These are phyloP conservation scores for Neolecta irregularis DNA, from an alignment of 1,139 yeast genomes.

Conservation along the genomic window DNA sequence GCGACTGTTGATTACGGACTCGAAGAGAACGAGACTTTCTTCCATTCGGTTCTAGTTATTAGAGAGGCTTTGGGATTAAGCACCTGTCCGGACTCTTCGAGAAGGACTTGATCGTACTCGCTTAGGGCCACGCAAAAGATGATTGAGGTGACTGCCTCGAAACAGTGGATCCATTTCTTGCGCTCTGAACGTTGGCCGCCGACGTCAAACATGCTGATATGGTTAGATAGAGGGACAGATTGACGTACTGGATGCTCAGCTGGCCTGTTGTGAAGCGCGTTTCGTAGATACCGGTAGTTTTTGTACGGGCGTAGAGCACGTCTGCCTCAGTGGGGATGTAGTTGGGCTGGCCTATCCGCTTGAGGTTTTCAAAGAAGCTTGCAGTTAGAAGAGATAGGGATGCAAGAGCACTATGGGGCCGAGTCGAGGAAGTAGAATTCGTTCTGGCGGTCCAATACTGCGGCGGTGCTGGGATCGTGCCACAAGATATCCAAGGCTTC, in stretches of 20 bases:
- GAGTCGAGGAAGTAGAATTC: conserved; percentile 77
- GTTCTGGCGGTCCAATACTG: conserved; percentile 48
- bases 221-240: too few relatives aligned
- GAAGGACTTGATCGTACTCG: conserved; percentile 73
- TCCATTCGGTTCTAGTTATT: conserved; percentile 66
- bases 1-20: conserved; percentile 81
- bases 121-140: conserved; percentile 82
- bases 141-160: conserved; percentile 77
- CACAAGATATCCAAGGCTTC: conserved; percentile 30
- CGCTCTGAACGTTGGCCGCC: conserved; percentile 92
- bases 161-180: conserved; percentile 90
- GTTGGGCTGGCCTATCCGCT: conserved; percentile 42
- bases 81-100: conserved; percentile 47
- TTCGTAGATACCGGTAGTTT: conserved; percentile 85
- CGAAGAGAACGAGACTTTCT: conserved; percentile 72
- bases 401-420: conserved; percentile 37
- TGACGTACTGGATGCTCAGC: conserved; percentile 37
- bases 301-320: conserved; percentile 72
- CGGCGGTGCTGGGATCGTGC: conserved; percentile 40
- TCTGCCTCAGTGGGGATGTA: conserved; percentile 66
- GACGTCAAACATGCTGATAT: conserved; percentile 79
- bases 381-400: not conserved
- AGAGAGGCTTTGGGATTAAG: too few relatives aligned
- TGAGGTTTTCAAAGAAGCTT: conserved; percentile 47
- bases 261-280: conserved; percentile 64